These are phyloP conservation scores for Gloeopeniophorella convolvens DNA, from an alignment of 768 basidiomycete species.

Conservation along the genomic window DNA sequence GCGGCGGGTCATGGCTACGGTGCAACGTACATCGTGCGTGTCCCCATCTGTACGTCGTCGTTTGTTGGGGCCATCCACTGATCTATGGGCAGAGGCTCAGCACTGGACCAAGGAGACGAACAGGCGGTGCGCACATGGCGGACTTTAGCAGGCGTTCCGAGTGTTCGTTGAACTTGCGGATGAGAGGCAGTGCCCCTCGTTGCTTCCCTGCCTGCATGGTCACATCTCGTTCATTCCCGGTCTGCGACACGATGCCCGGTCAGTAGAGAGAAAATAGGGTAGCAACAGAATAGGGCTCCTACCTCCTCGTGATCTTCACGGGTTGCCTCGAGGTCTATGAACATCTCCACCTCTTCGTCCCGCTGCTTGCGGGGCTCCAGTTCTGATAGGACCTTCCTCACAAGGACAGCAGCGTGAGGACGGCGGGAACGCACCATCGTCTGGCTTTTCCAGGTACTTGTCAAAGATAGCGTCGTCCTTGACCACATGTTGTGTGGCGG, in stretches of 20 bases:
- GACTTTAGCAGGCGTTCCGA: constrained; percentile 83
- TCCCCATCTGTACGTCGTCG: constrained; percentile 44
- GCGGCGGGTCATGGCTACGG: neutral
- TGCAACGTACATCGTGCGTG: constrained; percentile 37
- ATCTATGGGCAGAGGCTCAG: constrained; percentile 6
- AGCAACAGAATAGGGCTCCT: constrained; percentile 9
- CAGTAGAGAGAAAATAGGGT: neutral
- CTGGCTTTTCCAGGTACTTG: constrained; percentile 91
- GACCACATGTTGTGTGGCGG: constrained; percentile 75
- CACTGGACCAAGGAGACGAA: neutral
- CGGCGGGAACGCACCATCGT: constrained; percentile 61
- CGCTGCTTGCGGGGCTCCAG: constrained; percentile 70
- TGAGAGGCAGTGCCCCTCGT: constrained; percentile 81
- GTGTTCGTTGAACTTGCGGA: constrained; percentile 97
- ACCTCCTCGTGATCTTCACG: constrained; percentile 89
- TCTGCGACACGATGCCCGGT: constrained; percentile 37
- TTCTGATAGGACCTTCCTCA: constrained; percentile 37
- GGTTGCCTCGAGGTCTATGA: constrained; percentile 84
- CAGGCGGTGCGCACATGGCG: constrained; percentile 48
- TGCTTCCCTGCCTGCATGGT: constrained; percentile 97
- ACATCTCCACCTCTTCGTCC: constrained; percentile 62
- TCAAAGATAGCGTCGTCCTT: constrained; percentile 94
- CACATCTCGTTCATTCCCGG: constrained; percentile 81
- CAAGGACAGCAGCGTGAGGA: neutral
- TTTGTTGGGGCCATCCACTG: constrained; percentile 56